These are phyloP conservation scores for Penicillium paneum DNA, from an alignment of 2,329 filamentous ascomycete species.

Conservation along the genomic window DNA sequence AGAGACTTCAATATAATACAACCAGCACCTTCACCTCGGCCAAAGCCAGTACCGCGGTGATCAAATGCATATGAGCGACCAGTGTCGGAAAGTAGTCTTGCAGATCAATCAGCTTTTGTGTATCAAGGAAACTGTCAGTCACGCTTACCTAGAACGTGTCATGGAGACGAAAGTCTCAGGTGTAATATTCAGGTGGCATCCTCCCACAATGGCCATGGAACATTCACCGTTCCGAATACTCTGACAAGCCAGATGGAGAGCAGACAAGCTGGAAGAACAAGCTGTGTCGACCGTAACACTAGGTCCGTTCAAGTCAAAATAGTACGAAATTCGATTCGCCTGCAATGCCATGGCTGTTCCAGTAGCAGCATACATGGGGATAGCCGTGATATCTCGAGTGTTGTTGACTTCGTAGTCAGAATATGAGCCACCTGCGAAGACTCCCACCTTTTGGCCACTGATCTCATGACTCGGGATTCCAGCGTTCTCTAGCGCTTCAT, in stretches of 20 bases:
- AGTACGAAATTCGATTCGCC: slow-evolving; percentile 30
- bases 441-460: slow-evolving; percentile 19
- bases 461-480: slow-evolving; percentile 23
- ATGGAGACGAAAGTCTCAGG: slow-evolving; percentile 26
- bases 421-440: slow-evolving; percentile 22
- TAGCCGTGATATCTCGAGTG: slow-evolving; percentile 17
- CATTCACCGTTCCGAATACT: slow-evolving; percentile 26
- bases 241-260: slow-evolving; percentile 27
- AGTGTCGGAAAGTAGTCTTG: slow-evolving; percentile 22
- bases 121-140: not conserved
- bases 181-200: slow-evolving; percentile 25
- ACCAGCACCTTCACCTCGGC: slow-evolving; percentile 38
- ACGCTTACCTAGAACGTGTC: slow-evolving; percentile 19
- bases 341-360: slow-evolving; percentile 24
- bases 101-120: not conserved
- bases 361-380: slow-evolving; percentile 24
- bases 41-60: slow-evolving; percentile 27
- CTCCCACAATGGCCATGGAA: slow-evolving; percentile 27
- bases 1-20: slow-evolving; percentile 26
- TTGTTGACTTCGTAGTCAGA: slow-evolving; percentile 27
- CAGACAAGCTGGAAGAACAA: slow-evolving; percentile 29
- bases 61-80: slow-evolving; percentile 29
- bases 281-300: slow-evolving; percentile 31
- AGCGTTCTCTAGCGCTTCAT: slow-evolving; percentile 29
- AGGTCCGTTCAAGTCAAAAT: slow-evolving; percentile 31